phyloP scores from a whole-genome alignment of 306 rosid genomes.

The Castanea mollissima region DNA sequence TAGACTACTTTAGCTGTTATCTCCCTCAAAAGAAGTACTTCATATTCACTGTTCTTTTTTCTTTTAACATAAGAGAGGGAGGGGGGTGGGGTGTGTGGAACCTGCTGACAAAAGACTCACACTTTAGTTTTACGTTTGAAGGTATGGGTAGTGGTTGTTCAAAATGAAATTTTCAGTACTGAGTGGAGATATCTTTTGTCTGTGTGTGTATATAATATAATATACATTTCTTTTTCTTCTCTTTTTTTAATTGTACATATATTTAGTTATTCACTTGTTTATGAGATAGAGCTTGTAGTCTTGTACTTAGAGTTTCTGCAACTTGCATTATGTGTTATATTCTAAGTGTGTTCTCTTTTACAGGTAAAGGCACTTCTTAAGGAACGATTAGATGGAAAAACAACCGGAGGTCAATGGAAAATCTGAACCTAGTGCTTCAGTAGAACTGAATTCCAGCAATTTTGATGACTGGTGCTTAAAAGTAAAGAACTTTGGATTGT shows the following conservation, averaged over 20 bases:
- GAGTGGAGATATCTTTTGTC: background rate
- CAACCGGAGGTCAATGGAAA: slow-evolving; percentile 77
- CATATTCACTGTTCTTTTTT: background rate
- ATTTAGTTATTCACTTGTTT: background rate
- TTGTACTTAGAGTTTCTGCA: background rate
- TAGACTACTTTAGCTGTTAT: background rate
- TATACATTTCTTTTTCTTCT: too few relatives aligned
- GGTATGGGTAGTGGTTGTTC: background rate
- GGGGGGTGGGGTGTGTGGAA: too few relatives aligned
- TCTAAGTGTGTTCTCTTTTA: slow-evolving; percentile 17
- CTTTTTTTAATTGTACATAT: too few relatives aligned
- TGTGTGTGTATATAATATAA: too few relatives aligned
- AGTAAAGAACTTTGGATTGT: slow-evolving; percentile 99
- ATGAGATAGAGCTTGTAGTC: background rate
- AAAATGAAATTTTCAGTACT: background rate
- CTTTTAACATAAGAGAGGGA: background rate
- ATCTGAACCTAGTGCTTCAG: slow-evolving; percentile 68
- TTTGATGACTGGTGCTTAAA: slow-evolving; percentile 77
- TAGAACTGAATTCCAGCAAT: slow-evolving; percentile 73
- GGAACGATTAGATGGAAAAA: slow-evolving; percentile 84
- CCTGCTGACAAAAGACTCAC: background rate
- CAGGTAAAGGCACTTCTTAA: slow-evolving; percentile 85
- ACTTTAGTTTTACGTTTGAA: background rate
- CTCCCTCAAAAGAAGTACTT: background rate
- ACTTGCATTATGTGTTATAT: slow-evolving; percentile 4